Conservation (phyloP, 2,329 filamentous ascomycete genomes). For the Neonectria sp. region DNA sequence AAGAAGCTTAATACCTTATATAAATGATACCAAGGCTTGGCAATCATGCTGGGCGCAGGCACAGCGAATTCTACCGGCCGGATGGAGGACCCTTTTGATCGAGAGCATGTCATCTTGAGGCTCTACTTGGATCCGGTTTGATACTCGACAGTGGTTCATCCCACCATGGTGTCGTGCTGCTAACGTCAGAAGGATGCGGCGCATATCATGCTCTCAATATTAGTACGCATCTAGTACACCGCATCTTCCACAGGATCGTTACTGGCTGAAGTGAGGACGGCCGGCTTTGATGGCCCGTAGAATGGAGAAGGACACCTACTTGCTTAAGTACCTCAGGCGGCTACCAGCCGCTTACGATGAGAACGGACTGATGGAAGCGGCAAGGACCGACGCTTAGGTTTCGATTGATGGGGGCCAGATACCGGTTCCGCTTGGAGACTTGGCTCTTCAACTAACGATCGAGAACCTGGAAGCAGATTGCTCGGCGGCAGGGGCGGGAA, state of each 20-base stretch:
- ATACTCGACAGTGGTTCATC: too few relatives aligned
- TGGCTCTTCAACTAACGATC: slow-evolving; percentile 12
- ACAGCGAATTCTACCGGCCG: background rate
- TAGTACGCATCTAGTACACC: background rate
- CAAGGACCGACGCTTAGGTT: background rate
- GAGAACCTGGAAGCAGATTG: slow-evolving; percentile 2
- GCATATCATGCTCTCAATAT: too few relatives aligned
- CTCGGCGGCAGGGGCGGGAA: slow-evolving; percentile 20
- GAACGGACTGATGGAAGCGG: slow-evolving; percentile 2
- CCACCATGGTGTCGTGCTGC: slow-evolving; percentile 7
- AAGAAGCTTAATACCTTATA: slow-evolving; percentile 9
- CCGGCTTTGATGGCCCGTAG: background rate
- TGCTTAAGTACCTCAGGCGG: background rate
- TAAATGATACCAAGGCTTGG: background rate
- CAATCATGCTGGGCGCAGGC: background rate
- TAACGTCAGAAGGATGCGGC: background rate
- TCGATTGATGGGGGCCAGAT: slow-evolving; percentile 17
- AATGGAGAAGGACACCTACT: background rate
- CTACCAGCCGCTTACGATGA: background rate
- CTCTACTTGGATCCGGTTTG: background rate
- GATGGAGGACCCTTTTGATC: background rate
- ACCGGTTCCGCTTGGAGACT: slow-evolving; percentile 17
- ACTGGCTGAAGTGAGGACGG: background rate
- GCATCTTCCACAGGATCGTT: background rate
- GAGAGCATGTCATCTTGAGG: background rate